These are phyloP conservation scores for Hyparrhenia diplandra DNA, from an alignment of 176 grass and related monocot species.

Conservation along the genomic window DNA sequence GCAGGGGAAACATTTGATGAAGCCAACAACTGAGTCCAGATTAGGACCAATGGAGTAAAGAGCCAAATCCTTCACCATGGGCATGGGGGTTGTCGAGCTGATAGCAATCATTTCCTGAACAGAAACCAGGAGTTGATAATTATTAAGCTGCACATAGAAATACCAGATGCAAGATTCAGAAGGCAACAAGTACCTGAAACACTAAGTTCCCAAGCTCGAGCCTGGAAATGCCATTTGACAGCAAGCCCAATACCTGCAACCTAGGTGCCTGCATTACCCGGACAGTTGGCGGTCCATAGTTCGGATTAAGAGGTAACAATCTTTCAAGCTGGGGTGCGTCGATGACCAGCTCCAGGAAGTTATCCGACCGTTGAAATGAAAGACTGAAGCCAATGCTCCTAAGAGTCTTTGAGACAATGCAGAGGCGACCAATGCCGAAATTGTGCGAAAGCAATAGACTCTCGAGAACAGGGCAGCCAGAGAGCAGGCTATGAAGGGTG, in stretches of 20 bases:
- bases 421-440: no score
- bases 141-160: background rate
- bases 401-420: no score
- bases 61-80: background rate
- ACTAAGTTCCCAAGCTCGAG: background rate
- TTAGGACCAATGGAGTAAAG: background rate
- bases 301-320: background rate
- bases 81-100: background rate
- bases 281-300: rapidly evolving
- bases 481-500: no score
- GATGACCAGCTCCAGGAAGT: no score
- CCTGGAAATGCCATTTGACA: background rate
- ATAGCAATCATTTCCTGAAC: background rate
- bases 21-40: background rate
- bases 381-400: no score
- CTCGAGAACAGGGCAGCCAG: no score
- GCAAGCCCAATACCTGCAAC: background rate
- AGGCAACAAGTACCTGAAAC: background rate
- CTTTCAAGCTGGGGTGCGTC: conserved; percentile 4
- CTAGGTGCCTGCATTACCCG: background rate
- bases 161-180: background rate
- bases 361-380: no score
- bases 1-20: background rate
- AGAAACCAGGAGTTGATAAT: background rate
- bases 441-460: no score